Conservation (phyloP, 2,329 filamentous ascomycete genomes). For the Polychaeton citri region DNA sequence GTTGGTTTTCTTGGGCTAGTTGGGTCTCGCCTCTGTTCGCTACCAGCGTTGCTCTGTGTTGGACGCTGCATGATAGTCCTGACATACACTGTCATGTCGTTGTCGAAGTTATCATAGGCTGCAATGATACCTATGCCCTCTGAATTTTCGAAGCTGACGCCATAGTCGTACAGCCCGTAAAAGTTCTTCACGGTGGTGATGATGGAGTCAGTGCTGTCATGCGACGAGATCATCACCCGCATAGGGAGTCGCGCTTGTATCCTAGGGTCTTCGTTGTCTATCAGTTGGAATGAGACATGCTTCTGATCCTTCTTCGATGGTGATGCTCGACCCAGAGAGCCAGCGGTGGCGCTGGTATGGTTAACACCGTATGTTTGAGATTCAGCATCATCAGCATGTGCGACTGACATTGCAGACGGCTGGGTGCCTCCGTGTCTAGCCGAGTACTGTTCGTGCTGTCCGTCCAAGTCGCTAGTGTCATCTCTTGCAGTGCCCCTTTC, state of each 20-base stretch:
- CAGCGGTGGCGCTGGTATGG: slow-evolving; percentile 7
- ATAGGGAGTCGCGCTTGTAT: slow-evolving; percentile 58
- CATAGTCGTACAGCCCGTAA: slow-evolving; percentile 82
- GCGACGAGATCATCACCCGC: slow-evolving; percentile 80
- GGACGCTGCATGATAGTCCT: slow-evolving; percentile 30
- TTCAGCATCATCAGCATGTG: not conserved
- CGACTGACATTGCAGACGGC: not conserved
- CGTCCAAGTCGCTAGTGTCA: slow-evolving; percentile 12
- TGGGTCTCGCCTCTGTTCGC: slow-evolving; percentile 11
- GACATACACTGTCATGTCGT: slow-evolving; percentile 89
- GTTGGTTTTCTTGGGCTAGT: slow-evolving; percentile 41
- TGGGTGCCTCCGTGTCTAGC: slow-evolving; percentile 15
- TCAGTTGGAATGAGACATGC: slow-evolving; percentile 66
- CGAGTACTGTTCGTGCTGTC: slow-evolving; percentile 21
- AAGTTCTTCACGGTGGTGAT: slow-evolving; percentile 98
- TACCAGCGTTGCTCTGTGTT: slow-evolving; percentile 3
- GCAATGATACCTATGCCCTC: slow-evolving; percentile 84
- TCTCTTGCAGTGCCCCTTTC: slow-evolving; percentile 5
- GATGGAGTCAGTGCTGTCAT: slow-evolving; percentile 95
- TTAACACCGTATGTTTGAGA: not conserved
- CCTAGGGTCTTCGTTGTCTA: slow-evolving; percentile 28
- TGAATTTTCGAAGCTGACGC: slow-evolving; percentile 90
- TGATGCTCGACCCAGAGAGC: slow-evolving; percentile 15
- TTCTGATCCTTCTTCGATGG: slow-evolving; percentile 38
- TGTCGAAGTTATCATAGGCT: slow-evolving; percentile 85